Base-by-base conservation (phyloP, 306 rosid species). In the Medicago arabica region DNA sequence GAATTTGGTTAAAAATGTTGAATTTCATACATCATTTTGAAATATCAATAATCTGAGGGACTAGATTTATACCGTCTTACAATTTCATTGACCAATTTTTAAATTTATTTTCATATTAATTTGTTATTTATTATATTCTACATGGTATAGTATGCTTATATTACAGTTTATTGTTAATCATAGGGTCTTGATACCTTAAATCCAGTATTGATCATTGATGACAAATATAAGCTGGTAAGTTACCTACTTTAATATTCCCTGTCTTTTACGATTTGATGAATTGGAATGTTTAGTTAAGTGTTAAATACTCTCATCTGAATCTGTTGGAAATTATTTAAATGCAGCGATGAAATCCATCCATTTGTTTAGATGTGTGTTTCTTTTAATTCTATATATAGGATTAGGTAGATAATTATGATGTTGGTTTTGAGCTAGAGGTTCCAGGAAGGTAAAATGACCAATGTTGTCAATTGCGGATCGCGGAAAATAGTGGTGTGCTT, bases 171-270 rank as follows among this genome's bases (percentile, higher is more conserved):
- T 54, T 16, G 9, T 72, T 43, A 41, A 74, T 78, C 84, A 46
- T 77, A 93, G 98, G 97, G 89, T 70, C 87, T 93, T 74, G 87
- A 93, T 79, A 88, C 98, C 15, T 68, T 85, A 84, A 85, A 91
- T 80, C 98, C 98, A 1, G 75, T 81, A 67, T 57, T 93, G 86
- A 83, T 82, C 75, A 89, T 91, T 51, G 94, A 82, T 47, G 89
- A 85, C 67, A 89, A 80, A 74, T 75, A 82, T 79, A 93, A 85
- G 85, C 80, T 91, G 90, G 98, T 93, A 83, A 83, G 86, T 72
- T 72, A 13, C 55, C 75, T 65, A 16, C 73, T 73, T 58, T 8
- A 23, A 72, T 9, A 51, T 34, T 23, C 50, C 17, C 51, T 62
- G 41, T 17, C 39, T 39, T 46, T 67, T 25, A 44, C 21, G 18